phyloP scores from a whole-genome alignment of 176 grass and related monocot species.

The Triticum monococcum region DNA sequence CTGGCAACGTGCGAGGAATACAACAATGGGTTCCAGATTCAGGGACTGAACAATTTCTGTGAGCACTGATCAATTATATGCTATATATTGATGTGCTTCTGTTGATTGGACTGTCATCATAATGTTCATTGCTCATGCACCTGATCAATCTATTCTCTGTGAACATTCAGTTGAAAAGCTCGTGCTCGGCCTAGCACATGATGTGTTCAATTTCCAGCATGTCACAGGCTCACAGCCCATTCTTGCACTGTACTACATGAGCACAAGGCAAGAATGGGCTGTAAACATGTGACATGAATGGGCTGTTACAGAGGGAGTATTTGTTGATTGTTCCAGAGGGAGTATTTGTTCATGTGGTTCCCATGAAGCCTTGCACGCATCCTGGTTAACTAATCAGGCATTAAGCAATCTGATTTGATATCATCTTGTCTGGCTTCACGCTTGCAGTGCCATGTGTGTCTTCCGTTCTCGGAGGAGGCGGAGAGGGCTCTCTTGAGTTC shows the following conservation, averaged over 20 bases:
- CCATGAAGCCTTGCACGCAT: no score
- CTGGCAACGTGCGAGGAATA: not conserved
- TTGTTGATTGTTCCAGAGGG: no score
- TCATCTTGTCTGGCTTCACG: no score
- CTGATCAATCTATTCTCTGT: not conserved
- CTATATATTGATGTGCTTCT: not conserved
- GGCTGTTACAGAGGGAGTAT: no score
- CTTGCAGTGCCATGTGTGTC: not conserved
- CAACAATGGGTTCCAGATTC: not conserved
- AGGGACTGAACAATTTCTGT: not conserved
- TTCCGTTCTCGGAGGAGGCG: constrained; percentile 30
- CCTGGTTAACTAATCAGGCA: no score
- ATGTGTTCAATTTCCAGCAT: not conserved
- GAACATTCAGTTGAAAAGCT: not conserved
- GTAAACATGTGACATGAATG: no score
- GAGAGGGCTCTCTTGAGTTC: constrained; percentile 38
- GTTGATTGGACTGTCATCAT: not conserved
- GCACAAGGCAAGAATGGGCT: no score
- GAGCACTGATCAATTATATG: not conserved
- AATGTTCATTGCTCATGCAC: not conserved
- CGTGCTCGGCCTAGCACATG: not conserved
- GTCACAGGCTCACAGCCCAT: not conserved
- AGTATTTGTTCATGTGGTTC: no score
- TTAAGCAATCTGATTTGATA: no score
- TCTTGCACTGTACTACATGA: no score